A percentile compares a stretch with the other conserved stretches of the same genome.
Conservation (phyloP, 192 early-diverging fungal species). For the Physocladia obscura region DNA sequence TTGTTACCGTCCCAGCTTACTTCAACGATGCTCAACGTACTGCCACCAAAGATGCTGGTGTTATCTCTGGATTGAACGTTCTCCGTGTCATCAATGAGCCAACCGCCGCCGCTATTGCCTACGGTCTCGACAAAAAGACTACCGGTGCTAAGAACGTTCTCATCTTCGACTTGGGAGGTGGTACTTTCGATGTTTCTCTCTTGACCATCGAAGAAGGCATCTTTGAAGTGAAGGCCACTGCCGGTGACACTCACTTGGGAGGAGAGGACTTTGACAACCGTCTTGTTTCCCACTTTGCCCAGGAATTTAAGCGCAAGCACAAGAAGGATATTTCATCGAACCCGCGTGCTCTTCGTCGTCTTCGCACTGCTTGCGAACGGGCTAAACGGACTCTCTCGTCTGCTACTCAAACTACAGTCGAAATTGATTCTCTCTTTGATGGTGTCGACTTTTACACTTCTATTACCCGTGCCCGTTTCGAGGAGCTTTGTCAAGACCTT, state of each 20-base stretch:
- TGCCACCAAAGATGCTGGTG: constrained; percentile 98
- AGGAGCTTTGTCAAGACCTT: constrained; percentile 95
- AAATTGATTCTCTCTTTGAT: constrained; percentile 95
- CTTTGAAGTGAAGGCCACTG: constrained; percentile 98
- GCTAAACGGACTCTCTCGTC: constrained; percentile 96
- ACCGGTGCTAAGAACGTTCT: constrained; percentile 87
- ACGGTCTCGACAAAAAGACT: constrained; percentile 96
- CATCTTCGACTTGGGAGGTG: constrained; percentile 97
- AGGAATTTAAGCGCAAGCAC: constrained; percentile 98
- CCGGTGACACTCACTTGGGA: constrained; percentile 98
- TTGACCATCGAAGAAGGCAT: constrained; percentile 95
- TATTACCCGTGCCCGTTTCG: constrained; percentile 97
- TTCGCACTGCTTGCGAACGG: constrained; percentile 95
- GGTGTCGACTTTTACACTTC: constrained; percentile 98
- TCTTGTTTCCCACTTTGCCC: constrained; percentile 89
- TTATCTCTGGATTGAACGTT: constrained; percentile 93
- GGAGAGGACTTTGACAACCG: constrained; percentile 99
- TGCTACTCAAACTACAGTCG: constrained; percentile 89
- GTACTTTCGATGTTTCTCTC: constrained; percentile 97
- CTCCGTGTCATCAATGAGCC: constrained; percentile 99
- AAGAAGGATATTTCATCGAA: constrained; percentile 91
- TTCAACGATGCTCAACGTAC: constrained; percentile 99
- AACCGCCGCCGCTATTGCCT: constrained; percentile 98
- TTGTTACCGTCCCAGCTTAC: constrained; percentile 97
- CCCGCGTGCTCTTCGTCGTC: constrained; percentile 91